Conservation (phyloP, 2,329 filamentous ascomycete species). For the Penicillium sclerotiorum region DNA sequence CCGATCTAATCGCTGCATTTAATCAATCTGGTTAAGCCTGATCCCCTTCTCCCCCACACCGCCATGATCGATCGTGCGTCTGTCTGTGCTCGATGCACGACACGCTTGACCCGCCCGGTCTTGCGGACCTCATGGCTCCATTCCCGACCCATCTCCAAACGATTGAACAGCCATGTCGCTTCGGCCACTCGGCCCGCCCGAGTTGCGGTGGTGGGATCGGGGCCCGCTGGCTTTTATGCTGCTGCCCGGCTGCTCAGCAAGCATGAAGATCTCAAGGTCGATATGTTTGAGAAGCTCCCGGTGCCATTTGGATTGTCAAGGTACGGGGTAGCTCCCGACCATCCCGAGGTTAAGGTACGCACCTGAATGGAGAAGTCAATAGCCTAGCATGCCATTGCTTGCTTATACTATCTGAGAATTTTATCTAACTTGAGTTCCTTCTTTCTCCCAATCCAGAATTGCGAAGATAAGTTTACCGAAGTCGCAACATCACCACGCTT, state of each 20-base stretch:
- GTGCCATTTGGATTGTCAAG: conserved; percentile 91
- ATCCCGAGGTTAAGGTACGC: conserved; percentile 92
- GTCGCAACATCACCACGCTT: conserved; percentile 81
- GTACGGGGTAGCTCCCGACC: conserved; percentile 96
- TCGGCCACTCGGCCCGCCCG: conserved; percentile 62
- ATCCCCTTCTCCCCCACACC: conserved; percentile 4
- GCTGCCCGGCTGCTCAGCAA: conserved; percentile 81
- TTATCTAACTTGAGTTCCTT: not conserved
- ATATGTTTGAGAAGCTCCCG: conserved; percentile 95
- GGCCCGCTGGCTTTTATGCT: conserved; percentile 94
- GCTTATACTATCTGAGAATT: not conserved
- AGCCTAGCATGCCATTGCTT: not conserved
- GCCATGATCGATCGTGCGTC: conserved; percentile 33
- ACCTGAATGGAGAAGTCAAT: not conserved
- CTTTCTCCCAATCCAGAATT: conserved; percentile 66
- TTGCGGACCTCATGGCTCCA: conserved; percentile 4
- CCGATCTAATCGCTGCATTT: conserved; percentile 12
- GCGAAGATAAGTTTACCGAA: conserved; percentile 88
- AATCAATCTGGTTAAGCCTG: conserved; percentile 1
- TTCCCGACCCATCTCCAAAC: conserved; percentile 18
- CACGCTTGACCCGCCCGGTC: conserved; percentile 13
- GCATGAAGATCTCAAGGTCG: conserved; percentile 70
- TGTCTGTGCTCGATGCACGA: conserved; percentile 35
- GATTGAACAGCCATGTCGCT: conserved; percentile 35
- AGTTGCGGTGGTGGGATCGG: conserved; percentile 87